Conservation (phyloP, 495 filamentous ascomycete genomes). For the Echria macrotheca region DNA sequence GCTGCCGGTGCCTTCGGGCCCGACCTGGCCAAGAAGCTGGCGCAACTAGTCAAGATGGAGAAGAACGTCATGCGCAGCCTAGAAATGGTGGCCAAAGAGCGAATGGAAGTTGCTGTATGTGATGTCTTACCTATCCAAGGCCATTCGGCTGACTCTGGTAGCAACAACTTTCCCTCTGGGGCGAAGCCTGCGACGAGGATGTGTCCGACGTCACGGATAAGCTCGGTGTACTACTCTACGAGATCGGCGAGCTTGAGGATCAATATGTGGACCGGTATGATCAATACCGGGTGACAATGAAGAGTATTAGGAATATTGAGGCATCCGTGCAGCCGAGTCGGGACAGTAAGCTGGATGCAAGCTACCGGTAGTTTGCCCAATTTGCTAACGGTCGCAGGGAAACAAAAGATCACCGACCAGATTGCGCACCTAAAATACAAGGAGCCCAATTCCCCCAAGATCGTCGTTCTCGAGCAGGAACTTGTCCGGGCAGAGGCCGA, state of each 20-base stretch:
- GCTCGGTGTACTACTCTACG: slow-evolving; percentile 94
- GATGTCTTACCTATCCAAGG: no score
- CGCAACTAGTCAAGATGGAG: slow-evolving; percentile 99
- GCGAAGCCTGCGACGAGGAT: slow-evolving; percentile 92
- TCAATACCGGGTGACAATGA: slow-evolving; percentile 98
- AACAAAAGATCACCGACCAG: slow-evolving; percentile 99
- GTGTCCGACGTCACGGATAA: slow-evolving; percentile 99
- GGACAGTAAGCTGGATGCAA: slow-evolving; percentile 62
- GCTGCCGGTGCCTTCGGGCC: slow-evolving; percentile 92
- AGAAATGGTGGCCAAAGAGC: slow-evolving; percentile 88
- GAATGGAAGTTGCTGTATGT: slow-evolving; percentile 95
- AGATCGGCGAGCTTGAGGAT: slow-evolving; percentile 97
- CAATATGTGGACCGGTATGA: slow-evolving; percentile 98
- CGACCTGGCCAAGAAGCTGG: slow-evolving; percentile 93
- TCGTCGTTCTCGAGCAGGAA: slow-evolving; percentile 96
- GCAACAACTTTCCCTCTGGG: slow-evolving; percentile 99
- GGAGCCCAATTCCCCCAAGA: slow-evolving; percentile 94
- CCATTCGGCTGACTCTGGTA: slow-evolving; percentile 35
- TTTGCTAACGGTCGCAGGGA: slow-evolving; percentile 55
- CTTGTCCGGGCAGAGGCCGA: slow-evolving; percentile 97
- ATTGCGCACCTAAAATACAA: slow-evolving; percentile 99
- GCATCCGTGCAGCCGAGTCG: slow-evolving; percentile 96
- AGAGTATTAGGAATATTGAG: slow-evolving; percentile 98
- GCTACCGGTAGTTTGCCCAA: neutral
- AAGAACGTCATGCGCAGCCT: slow-evolving; percentile 99